Base-by-base conservation (phyloP, 2,329 filamentous ascomycete genomes). In the Curvularia sp. region DNA sequence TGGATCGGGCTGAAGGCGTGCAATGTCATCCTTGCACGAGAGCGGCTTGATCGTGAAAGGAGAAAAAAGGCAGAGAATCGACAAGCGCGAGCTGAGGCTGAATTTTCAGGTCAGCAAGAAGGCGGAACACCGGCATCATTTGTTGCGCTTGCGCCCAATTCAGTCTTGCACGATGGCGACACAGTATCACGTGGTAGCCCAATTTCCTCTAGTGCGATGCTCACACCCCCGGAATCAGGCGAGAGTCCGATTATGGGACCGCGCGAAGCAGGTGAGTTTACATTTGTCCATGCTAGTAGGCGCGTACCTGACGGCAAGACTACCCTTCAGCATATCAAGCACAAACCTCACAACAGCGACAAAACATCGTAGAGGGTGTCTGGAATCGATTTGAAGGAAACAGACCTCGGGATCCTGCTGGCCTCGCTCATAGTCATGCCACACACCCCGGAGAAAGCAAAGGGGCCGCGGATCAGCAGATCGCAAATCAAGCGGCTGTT, bases 1-100 rank as follows among this genome's bases (percentile, higher is more conserved):
- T 76, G 74, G 74, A 71, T 75, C 33, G 74, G 74, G 3, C 67
- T 75, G 39, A 76, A 76, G 58, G 74, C 72, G 24, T 75, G 72
- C 60, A 76, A 76, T 53, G 73, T 75, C 30, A 75, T 76, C 22
- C 58, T 75, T 43, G 74, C 74, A 20, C 73, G 74, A 33, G 73
- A 75, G 41, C 71, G 74, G 12, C 57, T 75, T 24, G 74, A 73
- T 44, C 72, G 74, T 26, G 73, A 75, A 53, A 64, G 72, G 49
- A 69, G 71, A 49, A 75, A 75, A 60, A 76, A 75, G 55, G 70
- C 74, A 58, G 70, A 75, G 43, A 68, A 65, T 33, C 68, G 69
- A 41, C 70, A 68, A 49, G 67, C 70, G 22, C 68, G 70, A 62
- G 62, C 63, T 44, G 70, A 74, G 50, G 63, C 66, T 12, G 70